Percentiles rank a stretch among this genome's conserved stretches.
Conservation (phyloP, 164 flowering plant species). For the Tinospora cordifolia region DNA sequence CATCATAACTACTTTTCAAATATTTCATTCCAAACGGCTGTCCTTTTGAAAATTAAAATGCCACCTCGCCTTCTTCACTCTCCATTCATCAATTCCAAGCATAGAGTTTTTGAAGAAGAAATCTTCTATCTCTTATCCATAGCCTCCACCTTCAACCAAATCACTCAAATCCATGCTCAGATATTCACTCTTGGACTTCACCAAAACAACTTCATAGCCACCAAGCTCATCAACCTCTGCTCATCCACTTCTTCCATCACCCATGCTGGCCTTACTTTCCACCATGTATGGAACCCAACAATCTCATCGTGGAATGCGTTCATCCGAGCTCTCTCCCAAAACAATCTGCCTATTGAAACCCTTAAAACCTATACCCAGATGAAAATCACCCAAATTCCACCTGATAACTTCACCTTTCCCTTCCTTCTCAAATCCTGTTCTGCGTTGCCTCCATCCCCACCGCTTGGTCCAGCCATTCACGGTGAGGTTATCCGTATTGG, state of each 20-base stretch:
- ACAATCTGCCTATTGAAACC: constrained; percentile 10
- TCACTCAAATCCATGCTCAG: constrained; percentile 18
- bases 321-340: constrained; percentile 20
- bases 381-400: constrained; percentile 9
- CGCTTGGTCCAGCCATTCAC: constrained; percentile 15
- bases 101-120: constrained; percentile 16
- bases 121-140: constrained; percentile 14
- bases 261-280: constrained; percentile 19
- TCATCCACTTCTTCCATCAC: constrained; percentile 14
- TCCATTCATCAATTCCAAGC: constrained; percentile 11
- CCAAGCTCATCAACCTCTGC: constrained; percentile 15
- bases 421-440: constrained; percentile 21
- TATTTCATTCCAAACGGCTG: constrained; percentile 2
- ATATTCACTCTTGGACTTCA: constrained; percentile 17
- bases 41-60: not conserved
- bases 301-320: constrained; percentile 16
- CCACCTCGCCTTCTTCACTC: constrained; percentile 14
- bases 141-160: constrained; percentile 13
- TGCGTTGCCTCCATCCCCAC: constrained; percentile 11
- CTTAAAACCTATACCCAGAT: constrained; percentile 14
- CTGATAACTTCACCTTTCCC: constrained; percentile 23
- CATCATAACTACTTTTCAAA: constrained; percentile 15
- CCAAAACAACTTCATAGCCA: constrained; percentile 20
- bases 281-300: constrained; percentile 17
- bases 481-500: constrained; percentile 17